phyloP scores from a whole-genome alignment of 1,284 basidiomycete genomes.

The Naganishia sp. region DNA sequence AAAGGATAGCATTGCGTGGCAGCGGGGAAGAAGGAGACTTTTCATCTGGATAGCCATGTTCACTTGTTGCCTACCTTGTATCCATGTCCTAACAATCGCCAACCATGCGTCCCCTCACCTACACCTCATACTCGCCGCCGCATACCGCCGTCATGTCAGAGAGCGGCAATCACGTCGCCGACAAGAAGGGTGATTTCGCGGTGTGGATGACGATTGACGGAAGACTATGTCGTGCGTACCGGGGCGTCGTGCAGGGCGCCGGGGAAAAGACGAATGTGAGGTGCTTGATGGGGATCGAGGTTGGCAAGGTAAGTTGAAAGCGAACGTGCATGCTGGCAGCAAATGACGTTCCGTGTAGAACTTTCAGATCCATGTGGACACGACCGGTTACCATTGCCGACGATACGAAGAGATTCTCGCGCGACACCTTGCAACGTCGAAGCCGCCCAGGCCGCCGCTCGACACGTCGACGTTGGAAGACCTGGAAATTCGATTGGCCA shows the following conservation, averaged over 20 bases:
- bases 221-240: slow-evolving; percentile 5
- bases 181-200: background rate
- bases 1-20: too few relatives aligned
- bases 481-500: slow-evolving; percentile 1
- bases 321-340: background rate
- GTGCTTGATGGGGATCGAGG: slow-evolving; percentile 7
- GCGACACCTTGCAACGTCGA: background rate
- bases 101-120: background rate
- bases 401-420: background rate
- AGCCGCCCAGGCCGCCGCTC: background rate
- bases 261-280: background rate
- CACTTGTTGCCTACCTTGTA: too few relatives aligned
- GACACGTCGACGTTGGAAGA: background rate
- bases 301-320: slow-evolving; percentile 1
- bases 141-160: background rate
- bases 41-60: too few relatives aligned
- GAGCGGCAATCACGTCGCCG: slow-evolving; percentile 5
- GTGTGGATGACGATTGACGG: slow-evolving; percentile 12
- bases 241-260: background rate
- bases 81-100: background rate
- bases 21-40: too few relatives aligned
- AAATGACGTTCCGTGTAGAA: background rate
- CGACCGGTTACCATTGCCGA: background rate
- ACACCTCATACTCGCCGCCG: background rate
- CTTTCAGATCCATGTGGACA: slow-evolving; percentile 4